These are phyloP conservation scores for Inosperma sp. DNA, from an alignment of 768 basidiomycete genomes.

Conservation along the genomic window DNA sequence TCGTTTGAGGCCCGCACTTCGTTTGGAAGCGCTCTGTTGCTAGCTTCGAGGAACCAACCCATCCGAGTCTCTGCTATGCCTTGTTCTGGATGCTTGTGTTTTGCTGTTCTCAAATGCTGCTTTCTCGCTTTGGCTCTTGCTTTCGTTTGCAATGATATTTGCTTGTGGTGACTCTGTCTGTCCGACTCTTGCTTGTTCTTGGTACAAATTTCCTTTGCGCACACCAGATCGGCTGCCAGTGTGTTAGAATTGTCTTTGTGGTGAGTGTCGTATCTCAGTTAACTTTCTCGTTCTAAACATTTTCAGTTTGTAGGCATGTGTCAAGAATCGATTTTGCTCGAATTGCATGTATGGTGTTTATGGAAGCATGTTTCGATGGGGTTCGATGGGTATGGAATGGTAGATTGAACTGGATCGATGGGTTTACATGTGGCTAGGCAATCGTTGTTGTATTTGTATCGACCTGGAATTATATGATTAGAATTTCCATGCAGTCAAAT, in stretches of 20 bases:
- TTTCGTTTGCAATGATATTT: no score
- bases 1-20: no score
- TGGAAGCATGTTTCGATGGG: not conserved
- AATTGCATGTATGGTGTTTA: not conserved
- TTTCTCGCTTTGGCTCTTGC: no score
- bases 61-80: no score
- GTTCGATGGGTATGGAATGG: conserved; percentile 1
- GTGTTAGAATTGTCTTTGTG: not conserved
- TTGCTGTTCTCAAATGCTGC: no score
- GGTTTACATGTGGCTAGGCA: not conserved
- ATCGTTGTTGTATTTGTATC: not conserved
- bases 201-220: not conserved
- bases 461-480: conserved; percentile 1
- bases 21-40: no score
- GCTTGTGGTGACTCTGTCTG: no score
- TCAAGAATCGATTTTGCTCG: not conserved
- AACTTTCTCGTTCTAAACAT: not conserved
- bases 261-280: not conserved
- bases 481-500: not conserved
- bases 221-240: not conserved
- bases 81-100: no score
- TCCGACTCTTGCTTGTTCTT: not conserved
- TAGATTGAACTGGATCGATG: not conserved
- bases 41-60: no score
- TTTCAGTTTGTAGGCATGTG: not conserved